These are phyloP conservation scores for Daedaleopsis nitida DNA, from an alignment of 768 basidiomycete genomes.

Conservation along the genomic window DNA sequence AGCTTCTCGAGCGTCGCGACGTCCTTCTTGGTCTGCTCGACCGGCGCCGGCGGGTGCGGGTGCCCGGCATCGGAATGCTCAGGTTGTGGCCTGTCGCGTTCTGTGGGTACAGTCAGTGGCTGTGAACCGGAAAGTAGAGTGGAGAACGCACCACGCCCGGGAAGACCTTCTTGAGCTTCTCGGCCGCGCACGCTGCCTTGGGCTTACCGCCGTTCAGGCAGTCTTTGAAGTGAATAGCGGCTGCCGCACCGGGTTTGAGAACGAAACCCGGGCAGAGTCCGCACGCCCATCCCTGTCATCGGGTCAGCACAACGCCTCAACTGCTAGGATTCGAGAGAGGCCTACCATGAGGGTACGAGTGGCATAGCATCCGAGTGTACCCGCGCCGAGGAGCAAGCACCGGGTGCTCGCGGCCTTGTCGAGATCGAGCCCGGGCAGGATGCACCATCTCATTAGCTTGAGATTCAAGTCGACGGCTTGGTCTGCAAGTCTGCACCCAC, in stretches of 20 bases:
- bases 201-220: slow-evolving; percentile 91
- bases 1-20: slow-evolving; percentile 74
- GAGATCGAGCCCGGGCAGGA: slow-evolving; percentile 85
- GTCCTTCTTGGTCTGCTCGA: slow-evolving; percentile 64
- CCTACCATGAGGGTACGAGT: slow-evolving; percentile 86
- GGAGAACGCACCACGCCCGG: slow-evolving; percentile 81
- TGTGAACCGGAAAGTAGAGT: background rate
- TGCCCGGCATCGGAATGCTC: slow-evolving; percentile 98
- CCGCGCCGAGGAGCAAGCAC: too few relatives aligned
- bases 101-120: slow-evolving; percentile 40
- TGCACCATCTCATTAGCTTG: slow-evolving; percentile 97
- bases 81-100: slow-evolving; percentile 79
- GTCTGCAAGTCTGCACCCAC: slow-evolving; percentile 69
- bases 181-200: slow-evolving; percentile 91
- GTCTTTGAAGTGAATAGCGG: slow-evolving; percentile 94
- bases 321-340: background rate
- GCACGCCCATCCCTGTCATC: slow-evolving; percentile 67
- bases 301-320: background rate
- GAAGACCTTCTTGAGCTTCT: slow-evolving; percentile 81
- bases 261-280: slow-evolving; percentile 85
- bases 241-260: slow-evolving; percentile 97
- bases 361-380: slow-evolving; percentile 95
- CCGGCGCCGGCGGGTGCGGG: slow-evolving; percentile 66
- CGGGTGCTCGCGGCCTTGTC: slow-evolving; percentile 80
- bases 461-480: slow-evolving; percentile 97